These are phyloP conservation scores for Scheffersomyces illinoinensis DNA, from an alignment of 1,139 yeast species.

Conservation along the genomic window DNA sequence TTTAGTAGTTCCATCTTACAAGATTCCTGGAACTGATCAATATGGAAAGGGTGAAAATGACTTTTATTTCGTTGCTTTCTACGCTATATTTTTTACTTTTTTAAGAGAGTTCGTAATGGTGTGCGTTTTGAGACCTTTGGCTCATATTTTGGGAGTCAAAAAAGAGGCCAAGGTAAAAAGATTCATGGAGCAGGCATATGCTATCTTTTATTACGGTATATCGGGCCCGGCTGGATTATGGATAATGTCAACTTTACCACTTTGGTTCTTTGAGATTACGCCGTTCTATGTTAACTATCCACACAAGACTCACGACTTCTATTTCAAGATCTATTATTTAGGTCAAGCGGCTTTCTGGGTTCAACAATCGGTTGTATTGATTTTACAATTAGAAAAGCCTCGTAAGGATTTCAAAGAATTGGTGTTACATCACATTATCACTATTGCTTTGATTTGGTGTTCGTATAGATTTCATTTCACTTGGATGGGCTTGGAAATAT, in stretches of 20 bases:
- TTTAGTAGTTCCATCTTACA: conserved; percentile 71
- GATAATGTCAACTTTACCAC: conserved; percentile 79
- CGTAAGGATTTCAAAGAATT: conserved; percentile 91
- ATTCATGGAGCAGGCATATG: conserved; percentile 91
- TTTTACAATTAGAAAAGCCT: conserved; percentile 88
- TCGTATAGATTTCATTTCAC: conserved; percentile 97
- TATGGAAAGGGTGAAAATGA: conserved; percentile 91
- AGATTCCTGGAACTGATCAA: conserved; percentile 52
- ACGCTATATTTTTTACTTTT: conserved; percentile 86
- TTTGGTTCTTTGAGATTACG: conserved; percentile 87
- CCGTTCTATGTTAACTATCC: conserved; percentile 83
- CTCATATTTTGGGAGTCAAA: conserved; percentile 52
- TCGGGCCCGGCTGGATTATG: conserved; percentile 87
- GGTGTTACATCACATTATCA: conserved; percentile 89
- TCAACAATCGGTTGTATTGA: conserved; percentile 83
- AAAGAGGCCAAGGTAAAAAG: conserved; percentile 66
- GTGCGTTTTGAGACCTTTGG: conserved; percentile 71
- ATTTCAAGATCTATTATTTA: conserved; percentile 79
- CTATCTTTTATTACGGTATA: conserved; percentile 75
- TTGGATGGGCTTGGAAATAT: conserved; percentile 90
- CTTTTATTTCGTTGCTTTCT: conserved; percentile 73
- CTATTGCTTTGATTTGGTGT: conserved; percentile 82
- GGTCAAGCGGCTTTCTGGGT: conserved; percentile 98
- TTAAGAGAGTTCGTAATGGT: conserved; percentile 92
- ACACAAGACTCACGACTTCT: conserved; percentile 69